Percentiles rank a stretch among this genome's conserved stretches.
These are phyloP conservation scores for Entomortierella lignicola DNA, from an alignment of 192 early-diverging fungal genomes.

Conservation along the genomic window DNA sequence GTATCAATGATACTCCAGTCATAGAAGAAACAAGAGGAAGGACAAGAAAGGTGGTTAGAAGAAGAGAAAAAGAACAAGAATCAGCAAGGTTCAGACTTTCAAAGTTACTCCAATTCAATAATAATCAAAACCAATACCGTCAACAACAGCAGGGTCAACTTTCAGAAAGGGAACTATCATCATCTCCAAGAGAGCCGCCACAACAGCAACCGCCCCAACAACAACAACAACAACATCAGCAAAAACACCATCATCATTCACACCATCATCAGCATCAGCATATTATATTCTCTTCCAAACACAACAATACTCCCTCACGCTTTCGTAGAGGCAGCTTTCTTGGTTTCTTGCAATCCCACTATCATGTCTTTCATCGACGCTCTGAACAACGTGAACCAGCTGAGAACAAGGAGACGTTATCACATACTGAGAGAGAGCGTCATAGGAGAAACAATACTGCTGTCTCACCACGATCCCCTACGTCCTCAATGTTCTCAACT, in stretches of 20 bases:
- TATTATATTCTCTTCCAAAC: constrained; percentile 8
- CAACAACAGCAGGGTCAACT: constrained; percentile 15
- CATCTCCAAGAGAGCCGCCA: not conserved
- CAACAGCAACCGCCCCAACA: constrained; percentile 1
- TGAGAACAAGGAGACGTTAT: not conserved
- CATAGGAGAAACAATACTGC: not conserved
- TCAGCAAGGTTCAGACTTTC: constrained; percentile 27
- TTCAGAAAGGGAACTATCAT: constrained; percentile 4
- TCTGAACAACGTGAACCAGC: constrained; percentile 5
- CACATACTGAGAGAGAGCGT: not conserved
- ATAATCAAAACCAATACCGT: not conserved
- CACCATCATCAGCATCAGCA: constrained; percentile 4
- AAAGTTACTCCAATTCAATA: constrained; percentile 19
- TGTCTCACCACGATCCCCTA: not conserved
- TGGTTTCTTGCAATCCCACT: constrained; percentile 41
- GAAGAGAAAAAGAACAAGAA: not conserved
- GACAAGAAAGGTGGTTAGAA: not conserved
- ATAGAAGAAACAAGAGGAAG: not conserved
- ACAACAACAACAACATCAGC: constrained; percentile 8
- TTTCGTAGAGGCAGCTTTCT: constrained; percentile 30
- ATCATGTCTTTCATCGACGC: constrained; percentile 39
- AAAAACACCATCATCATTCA: not conserved
- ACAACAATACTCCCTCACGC: constrained; percentile 7
- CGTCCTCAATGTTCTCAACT: not conserved
- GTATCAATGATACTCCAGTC: not conserved